phyloP scores from a whole-genome alignment of 768 basidiomycete genomes.

The Trametes meyenii region DNA sequence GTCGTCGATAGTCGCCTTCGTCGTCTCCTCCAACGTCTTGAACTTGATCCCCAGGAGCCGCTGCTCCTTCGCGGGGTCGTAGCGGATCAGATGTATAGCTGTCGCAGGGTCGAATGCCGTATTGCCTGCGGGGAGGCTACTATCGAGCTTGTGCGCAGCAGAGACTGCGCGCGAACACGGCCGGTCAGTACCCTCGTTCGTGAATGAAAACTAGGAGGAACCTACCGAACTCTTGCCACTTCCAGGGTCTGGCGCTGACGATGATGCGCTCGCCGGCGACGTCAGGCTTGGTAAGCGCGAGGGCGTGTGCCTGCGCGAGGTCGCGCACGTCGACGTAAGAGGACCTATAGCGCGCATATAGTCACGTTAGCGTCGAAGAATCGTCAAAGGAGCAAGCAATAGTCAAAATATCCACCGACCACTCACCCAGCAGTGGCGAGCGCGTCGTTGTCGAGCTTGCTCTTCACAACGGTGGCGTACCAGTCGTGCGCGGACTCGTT shows the following conservation, averaged over 20 bases:
- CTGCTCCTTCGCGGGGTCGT: constrained; percentile 37
- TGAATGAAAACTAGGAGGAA: too few species aligned
- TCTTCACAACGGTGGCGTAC: constrained; percentile 25
- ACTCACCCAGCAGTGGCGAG: constrained; percentile 22
- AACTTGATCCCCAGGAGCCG: constrained; percentile 48
- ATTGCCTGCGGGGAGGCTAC: constrained; percentile 21
- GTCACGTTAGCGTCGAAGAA: background rate
- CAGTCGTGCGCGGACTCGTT: constrained; percentile 37
- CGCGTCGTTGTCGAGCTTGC: constrained; percentile 17
- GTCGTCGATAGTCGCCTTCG: constrained; percentile 45
- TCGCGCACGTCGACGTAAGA: constrained; percentile 42
- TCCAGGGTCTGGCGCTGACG: constrained; percentile 25
- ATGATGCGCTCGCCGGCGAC: constrained; percentile 46
- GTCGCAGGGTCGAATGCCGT: constrained; percentile 26
- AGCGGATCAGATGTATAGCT: constrained; percentile 34
- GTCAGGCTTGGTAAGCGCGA: constrained; percentile 33
- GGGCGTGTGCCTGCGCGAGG: constrained; percentile 35
- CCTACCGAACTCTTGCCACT: constrained; percentile 29
- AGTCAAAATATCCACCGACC: background rate
- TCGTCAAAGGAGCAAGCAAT: background rate
- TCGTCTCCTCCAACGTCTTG: constrained; percentile 42
- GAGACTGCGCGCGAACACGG: constrained; percentile 12
- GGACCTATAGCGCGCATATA: background rate
- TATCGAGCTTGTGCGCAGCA: constrained; percentile 16
- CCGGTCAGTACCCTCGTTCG: background rate